A percentile compares a stretch with the other conserved stretches of the same genome.
Conservation (phyloP, 1,284 basidiomycete genomes). For the Ustilago loliicola region DNA sequence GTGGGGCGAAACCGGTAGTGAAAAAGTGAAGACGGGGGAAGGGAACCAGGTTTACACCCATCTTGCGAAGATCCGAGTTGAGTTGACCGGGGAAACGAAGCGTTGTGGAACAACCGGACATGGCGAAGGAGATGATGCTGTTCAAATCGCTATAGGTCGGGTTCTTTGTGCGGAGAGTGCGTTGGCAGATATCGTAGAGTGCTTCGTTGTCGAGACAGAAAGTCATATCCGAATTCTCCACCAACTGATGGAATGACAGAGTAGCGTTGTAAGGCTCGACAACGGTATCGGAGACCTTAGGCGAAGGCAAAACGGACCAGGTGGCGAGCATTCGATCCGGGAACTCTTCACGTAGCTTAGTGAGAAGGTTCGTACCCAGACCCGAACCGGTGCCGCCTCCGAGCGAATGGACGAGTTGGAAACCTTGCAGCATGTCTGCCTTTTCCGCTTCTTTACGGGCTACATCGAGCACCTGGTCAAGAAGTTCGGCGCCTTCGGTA, state of each 20-base stretch:
- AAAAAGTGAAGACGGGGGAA: constrained; percentile 71
- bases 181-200: constrained; percentile 85
- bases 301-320: constrained; percentile 90
- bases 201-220: constrained; percentile 96
- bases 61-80: constrained; percentile 92
- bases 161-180: constrained; percentile 79
- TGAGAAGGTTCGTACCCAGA: constrained; percentile 65
- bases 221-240: constrained; percentile 88
- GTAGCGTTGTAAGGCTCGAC: constrained; percentile 95
- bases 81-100: constrained; percentile 95
- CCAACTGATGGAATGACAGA: constrained; percentile 88
- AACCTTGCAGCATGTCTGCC: constrained; percentile 91
- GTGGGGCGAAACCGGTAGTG: constrained; percentile 69
- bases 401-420: constrained; percentile 91
- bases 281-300: constrained; percentile 94
- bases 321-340: constrained; percentile 88
- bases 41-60: constrained; percentile 85
- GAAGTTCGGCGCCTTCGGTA: constrained; percentile 81
- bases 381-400: constrained; percentile 80
- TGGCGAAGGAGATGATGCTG: constrained; percentile 92
- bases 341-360: constrained; percentile 70
- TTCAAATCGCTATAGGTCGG: constrained; percentile 64
- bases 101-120: constrained; percentile 97
- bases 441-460: constrained; percentile 75
- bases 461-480: constrained; percentile 81